Evolutionary conservation across 1,284 basidiomycete genomes (phyloP).

Genomic region (Sparassis latifolia): DNA sequence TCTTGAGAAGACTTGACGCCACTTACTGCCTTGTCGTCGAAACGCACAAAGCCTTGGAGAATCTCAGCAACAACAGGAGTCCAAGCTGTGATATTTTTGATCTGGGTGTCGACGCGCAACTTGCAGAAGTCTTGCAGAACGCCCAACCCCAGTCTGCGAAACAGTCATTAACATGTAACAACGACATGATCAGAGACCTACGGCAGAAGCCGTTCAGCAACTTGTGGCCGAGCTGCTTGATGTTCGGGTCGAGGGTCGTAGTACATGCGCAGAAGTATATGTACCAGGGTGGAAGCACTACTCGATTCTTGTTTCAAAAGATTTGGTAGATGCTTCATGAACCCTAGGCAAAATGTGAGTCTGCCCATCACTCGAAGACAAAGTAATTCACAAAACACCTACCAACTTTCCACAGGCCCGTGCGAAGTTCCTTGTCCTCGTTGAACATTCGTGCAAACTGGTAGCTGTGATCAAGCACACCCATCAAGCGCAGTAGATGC

Average conservation of each 20-base stretch:
- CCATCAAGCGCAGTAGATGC: constrained; percentile 89
- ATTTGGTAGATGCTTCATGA: constrained; percentile 99
- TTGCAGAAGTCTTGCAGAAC: constrained; percentile 90
- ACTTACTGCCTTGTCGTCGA: constrained; percentile 85
- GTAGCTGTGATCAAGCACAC: constrained; percentile 94
- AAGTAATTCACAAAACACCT: constrained; percentile 29
- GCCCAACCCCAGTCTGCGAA: constrained; percentile 75
- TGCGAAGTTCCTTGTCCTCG: constrained; percentile 95
- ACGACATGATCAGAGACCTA: constrained; percentile 38
- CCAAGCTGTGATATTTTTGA: constrained; percentile 96
- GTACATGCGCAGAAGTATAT: constrained; percentile 91
- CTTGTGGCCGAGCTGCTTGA: constrained; percentile 73
- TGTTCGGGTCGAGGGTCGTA: constrained; percentile 85
- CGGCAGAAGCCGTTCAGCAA: constrained; percentile 88
- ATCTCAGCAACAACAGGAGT: constrained; percentile 96
- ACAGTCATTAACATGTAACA: constrained; percentile 6
- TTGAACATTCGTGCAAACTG: constrained; percentile 97
- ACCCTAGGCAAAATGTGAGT: constrained; percentile 49
- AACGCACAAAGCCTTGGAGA: constrained; percentile 81
- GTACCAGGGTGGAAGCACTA: constrained; percentile 92
- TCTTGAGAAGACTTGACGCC: neutral
- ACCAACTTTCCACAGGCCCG: constrained; percentile 99
- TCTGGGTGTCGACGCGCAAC: constrained; percentile 86
- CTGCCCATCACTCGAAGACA: neutral
- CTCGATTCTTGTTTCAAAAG: constrained; percentile 97